phyloP scores from a whole-genome alignment of 2,329 filamentous ascomycete genomes.

The Mycosphaerelloides madeirae region DNA sequence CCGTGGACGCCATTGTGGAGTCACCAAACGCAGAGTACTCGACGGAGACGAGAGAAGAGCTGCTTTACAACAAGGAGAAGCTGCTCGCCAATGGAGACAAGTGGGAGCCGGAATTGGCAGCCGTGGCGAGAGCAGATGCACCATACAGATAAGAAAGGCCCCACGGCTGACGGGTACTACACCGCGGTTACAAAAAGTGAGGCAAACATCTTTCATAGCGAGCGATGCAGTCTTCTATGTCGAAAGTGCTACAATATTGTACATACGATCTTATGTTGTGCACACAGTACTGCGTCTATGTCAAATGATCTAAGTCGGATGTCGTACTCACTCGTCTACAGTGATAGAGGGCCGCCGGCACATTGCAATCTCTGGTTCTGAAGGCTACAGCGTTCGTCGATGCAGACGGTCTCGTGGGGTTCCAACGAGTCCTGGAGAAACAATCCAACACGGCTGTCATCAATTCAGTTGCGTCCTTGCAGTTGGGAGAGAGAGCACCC shows the following conservation, averaged over 20 bases:
- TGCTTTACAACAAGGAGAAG: constrained; percentile 96
- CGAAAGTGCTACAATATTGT: constrained; percentile 11
- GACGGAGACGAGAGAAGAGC: constrained; percentile 79
- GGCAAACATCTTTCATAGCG: constrained; percentile 1
- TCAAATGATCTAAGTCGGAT: too few species aligned
- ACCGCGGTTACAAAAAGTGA: not conserved
- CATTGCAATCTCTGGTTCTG: too few species aligned
- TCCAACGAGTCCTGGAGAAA: too few species aligned
- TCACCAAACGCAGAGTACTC: constrained; percentile 70
- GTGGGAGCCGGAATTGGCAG: constrained; percentile 96
- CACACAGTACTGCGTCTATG: too few species aligned
- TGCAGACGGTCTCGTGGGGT: too few species aligned
- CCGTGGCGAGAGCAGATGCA: constrained; percentile 84
- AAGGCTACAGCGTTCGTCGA: too few species aligned
- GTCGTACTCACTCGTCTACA: too few species aligned
- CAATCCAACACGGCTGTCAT: too few species aligned
- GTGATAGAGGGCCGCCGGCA: too few species aligned
- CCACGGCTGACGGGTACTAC: not conserved
- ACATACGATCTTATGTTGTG: constrained; percentile 4
- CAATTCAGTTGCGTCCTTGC: too few species aligned
- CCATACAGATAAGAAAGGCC: constrained; percentile 51
- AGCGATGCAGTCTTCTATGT: constrained; percentile 9
- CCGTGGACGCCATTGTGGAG: constrained; percentile 89
- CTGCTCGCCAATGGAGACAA: constrained; percentile 42
- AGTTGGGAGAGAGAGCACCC: too few species aligned